Evolutionary conservation across 305 asterid species (phyloP).

Genomic region (Nicotiana rustica): DNA sequence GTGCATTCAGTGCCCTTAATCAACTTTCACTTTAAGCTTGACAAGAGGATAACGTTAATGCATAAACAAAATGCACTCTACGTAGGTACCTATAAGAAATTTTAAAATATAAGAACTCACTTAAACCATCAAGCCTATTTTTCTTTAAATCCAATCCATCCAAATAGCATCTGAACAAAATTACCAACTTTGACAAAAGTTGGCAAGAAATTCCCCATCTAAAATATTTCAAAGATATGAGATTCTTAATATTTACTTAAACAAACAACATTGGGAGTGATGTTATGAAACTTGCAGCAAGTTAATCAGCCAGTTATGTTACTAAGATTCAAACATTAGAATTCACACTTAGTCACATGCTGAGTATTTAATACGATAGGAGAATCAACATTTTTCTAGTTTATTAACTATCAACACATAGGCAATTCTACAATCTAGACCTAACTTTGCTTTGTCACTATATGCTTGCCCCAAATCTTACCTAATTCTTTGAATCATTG

Average conservation of each 20-base stretch:
- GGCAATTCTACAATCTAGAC: background rate
- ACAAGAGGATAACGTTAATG: no score
- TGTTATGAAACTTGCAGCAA: background rate
- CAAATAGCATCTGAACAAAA: no score
- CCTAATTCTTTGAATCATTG: background rate
- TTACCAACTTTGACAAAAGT: no score
- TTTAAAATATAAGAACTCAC: no score
- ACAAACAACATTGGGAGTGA: background rate
- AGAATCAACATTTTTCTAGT: background rate
- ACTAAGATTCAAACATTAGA: background rate
- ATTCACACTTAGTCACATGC: slow-evolving; percentile 7
- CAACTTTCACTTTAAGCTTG: no score
- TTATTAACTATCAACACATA: background rate
- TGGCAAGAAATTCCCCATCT: no score
- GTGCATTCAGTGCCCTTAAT: no score
- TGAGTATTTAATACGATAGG: background rate
- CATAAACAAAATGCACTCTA: no score
- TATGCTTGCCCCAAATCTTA: background rate
- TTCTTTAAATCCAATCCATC: no score
- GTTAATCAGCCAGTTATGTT: slow-evolving; percentile 14
- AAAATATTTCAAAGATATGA: no score
- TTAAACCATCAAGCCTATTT: background rate
- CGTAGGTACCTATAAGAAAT: no score
- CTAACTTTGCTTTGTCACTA: background rate
- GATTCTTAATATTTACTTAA: background rate